These are phyloP conservation scores for Ulmus americana DNA, from an alignment of 331 rosid species.

Conservation along the genomic window DNA sequence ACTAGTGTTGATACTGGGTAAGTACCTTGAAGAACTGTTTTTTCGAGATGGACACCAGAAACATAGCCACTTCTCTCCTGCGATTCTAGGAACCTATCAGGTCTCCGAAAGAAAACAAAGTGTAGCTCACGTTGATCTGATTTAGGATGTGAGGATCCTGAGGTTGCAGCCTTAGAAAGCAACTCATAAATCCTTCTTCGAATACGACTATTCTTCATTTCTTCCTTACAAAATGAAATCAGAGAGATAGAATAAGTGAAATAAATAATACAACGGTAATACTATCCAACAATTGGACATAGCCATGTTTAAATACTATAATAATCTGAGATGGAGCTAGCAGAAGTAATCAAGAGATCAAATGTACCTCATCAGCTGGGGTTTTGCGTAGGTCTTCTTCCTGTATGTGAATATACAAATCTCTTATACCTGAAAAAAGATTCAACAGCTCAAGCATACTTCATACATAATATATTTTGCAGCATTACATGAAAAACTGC, in stretches of 20 bases:
- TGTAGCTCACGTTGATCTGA: constrained; percentile 58
- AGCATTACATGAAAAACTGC: constrained; percentile 11
- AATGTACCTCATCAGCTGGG: constrained; percentile 63
- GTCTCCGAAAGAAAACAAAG: constrained; percentile 73
- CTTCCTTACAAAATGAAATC: constrained; percentile 64
- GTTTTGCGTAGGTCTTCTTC: constrained; percentile 64
- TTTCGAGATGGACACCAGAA: constrained; percentile 63
- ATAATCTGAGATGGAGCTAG: not conserved
- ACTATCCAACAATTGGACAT: not conserved
- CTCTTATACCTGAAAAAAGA: constrained; percentile 44
- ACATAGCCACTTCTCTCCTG: constrained; percentile 40
- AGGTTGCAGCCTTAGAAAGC: constrained; percentile 64
- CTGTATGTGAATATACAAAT: constrained; percentile 49
- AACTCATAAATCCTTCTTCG: constrained; percentile 72
- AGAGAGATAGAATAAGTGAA: constrained; percentile 30
- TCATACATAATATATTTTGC: constrained; percentile 10
- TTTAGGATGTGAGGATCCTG: constrained; percentile 37
- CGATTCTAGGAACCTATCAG: constrained; percentile 56
- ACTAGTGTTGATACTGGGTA: not conserved
- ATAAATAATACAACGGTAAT: not conserved
- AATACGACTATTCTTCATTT: constrained; percentile 68
- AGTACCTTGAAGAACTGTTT: constrained; percentile 67
- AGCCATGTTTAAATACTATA: not conserved
- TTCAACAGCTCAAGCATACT: constrained; percentile 1
- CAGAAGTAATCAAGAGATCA: not conserved